phyloP scores from a whole-genome alignment of 805 yeast species.

The Schizosaccharomyces cryophilus region DNA sequence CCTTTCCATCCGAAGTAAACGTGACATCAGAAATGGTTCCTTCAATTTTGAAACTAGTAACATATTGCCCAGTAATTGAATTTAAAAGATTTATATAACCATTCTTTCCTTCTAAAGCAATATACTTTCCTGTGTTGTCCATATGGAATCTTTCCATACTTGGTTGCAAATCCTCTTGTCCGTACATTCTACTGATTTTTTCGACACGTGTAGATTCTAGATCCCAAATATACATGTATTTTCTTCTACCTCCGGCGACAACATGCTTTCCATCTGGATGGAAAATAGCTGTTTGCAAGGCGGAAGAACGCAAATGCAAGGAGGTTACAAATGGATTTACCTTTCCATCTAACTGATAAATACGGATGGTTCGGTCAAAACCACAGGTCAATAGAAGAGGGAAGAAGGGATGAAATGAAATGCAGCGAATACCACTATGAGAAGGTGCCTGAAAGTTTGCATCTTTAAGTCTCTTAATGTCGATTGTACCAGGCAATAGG shows the following conservation, averaged over 20 bases:
- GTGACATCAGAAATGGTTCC: conserved; percentile 67
- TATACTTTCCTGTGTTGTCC: conserved; percentile 43
- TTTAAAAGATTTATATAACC: conserved; percentile 79
- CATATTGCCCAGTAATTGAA: conserved; percentile 62
- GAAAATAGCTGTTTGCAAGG: conserved; percentile 55
- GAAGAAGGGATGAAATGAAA: conserved; percentile 63
- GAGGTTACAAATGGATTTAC: conserved; percentile 59
- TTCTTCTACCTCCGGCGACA: conserved; percentile 74
- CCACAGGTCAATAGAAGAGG: conserved; percentile 81
- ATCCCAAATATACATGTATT: conserved; percentile 83
- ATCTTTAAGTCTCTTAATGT: conserved; percentile 64
- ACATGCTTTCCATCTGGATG: conserved; percentile 29
- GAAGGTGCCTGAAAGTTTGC: conserved; percentile 52
- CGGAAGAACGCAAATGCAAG: conserved; percentile 51
- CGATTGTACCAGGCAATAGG: conserved; percentile 44
- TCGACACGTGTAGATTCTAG: conserved; percentile 49
- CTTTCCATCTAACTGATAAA: conserved; percentile 80
- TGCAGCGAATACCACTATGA: conserved; percentile 52
- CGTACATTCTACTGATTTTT: conserved; percentile 71
- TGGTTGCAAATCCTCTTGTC: conserved; percentile 64
- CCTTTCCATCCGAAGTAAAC: conserved; percentile 22
- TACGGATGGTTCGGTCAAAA: conserved; percentile 63
- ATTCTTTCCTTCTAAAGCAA: conserved; percentile 58
- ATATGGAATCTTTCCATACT: conserved; percentile 64
- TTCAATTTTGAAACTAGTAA: conserved; percentile 68